A percentile compares a stretch with the other conserved stretches of the same genome.
Conservation (phyloP, 257 asterid genomes). For the Lithospermum erythrorhizon region DNA sequence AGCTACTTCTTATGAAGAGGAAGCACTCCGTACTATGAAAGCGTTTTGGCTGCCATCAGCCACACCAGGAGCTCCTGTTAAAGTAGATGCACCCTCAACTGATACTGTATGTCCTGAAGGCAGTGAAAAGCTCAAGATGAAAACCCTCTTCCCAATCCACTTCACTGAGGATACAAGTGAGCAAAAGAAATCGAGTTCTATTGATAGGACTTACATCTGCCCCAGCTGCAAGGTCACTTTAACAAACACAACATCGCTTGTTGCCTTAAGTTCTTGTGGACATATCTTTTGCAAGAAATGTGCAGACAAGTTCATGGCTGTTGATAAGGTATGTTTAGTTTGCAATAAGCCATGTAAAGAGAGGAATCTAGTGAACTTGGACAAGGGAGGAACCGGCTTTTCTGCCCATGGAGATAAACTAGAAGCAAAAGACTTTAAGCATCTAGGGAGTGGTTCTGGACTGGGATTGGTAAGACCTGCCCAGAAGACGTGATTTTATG, state of each 20-base stretch:
- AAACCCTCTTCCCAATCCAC: constrained; percentile 51
- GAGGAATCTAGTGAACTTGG: constrained; percentile 50
- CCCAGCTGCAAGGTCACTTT: constrained; percentile 92
- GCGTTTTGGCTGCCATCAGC: constrained; percentile 99
- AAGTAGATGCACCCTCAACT: constrained; percentile 60
- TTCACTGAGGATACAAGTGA: constrained; percentile 60
- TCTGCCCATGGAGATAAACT: constrained; percentile 90
- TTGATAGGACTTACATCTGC: constrained; percentile 60
- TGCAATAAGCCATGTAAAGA: constrained; percentile 84
- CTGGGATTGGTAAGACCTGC: constrained; percentile 90
- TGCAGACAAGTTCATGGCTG: constrained; percentile 62
- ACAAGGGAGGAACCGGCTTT: constrained; percentile 95
- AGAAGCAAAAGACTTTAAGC: constrained; percentile 88
- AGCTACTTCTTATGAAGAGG: constrained; percentile 82
- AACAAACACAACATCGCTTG: constrained; percentile 60
- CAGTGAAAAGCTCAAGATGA: constrained; percentile 71
- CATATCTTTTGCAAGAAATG: constrained; percentile 95
- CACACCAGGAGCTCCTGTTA: constrained; percentile 81
- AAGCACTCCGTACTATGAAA: constrained; percentile 93
- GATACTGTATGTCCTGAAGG: constrained; percentile 84
- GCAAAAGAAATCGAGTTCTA: constrained; percentile 37
- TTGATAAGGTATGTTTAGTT: constrained; percentile 73
- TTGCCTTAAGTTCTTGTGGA: constrained; percentile 79
- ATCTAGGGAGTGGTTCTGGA: constrained; percentile 90
- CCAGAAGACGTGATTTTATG: constrained; percentile 43